These are phyloP conservation scores for Rhodotorula glutinis DNA, from an alignment of 1,284 basidiomycete species.

Conservation along the genomic window DNA sequence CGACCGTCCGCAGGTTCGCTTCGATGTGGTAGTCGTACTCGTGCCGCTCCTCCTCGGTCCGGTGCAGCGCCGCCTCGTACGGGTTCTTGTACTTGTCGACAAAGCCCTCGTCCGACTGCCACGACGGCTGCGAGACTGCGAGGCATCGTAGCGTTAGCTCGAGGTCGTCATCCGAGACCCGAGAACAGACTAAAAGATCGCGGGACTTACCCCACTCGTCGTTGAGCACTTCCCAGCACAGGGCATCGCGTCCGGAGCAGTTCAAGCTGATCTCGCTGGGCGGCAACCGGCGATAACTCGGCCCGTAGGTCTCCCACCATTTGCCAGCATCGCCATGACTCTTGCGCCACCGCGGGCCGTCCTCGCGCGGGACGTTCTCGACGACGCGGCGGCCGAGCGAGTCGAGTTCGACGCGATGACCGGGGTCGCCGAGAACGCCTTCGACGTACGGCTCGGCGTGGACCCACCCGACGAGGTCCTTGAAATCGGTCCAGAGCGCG, in stretches of 20 bases:
- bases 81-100: constrained; percentile 95
- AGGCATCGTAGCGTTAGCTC: neutral
- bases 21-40: constrained; percentile 98
- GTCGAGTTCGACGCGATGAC: constrained; percentile 38
- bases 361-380: constrained; percentile 48
- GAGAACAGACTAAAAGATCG: neutral
- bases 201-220: constrained; percentile 66
- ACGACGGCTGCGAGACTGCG: constrained; percentile 89
- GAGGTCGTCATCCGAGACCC: too few relatives aligned
- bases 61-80: constrained; percentile 93
- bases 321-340: constrained; percentile 46
- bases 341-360: constrained; percentile 46
- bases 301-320: constrained; percentile 58
- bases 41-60: constrained; percentile 95
- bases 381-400: constrained; percentile 41
- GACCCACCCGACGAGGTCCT: constrained; percentile 70
- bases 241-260: constrained; percentile 90
- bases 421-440: constrained; percentile 30
- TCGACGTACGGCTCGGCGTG: constrained; percentile 10
- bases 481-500: constrained; percentile 80
- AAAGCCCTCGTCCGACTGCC: constrained; percentile 94
- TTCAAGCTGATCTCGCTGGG: constrained; percentile 83
- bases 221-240: constrained; percentile 95
- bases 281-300: constrained; percentile 88
- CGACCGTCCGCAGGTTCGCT: constrained; percentile 85